These are phyloP conservation scores for Rhizophagus prolifer DNA, from an alignment of 192 early-diverging fungal species.

Conservation along the genomic window DNA sequence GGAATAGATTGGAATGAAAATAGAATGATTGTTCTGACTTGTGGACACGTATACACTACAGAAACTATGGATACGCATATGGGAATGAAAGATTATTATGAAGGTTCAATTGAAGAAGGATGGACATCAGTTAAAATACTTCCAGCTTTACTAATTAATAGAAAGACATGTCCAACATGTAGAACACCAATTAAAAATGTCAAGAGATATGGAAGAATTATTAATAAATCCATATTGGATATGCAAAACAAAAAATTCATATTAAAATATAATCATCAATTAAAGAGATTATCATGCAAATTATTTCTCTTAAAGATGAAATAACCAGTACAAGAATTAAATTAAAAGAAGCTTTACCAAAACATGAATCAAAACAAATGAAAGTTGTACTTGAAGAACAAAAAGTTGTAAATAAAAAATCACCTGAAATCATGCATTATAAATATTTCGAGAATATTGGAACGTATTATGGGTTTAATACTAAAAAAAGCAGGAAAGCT, in stretches of 20 bases:
- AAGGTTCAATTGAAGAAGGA: background rate
- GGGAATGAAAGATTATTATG: conserved; percentile 45
- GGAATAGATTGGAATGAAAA: conserved; percentile 41
- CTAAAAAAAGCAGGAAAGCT: no score
- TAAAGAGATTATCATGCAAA: background rate
- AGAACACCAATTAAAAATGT: conserved; percentile 14
- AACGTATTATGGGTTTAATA: no score
- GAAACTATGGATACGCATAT: conserved; percentile 51
- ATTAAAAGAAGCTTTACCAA: background rate
- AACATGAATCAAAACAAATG: background rate
- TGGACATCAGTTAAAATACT: conserved; percentile 5
- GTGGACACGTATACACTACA: conserved; percentile 54
- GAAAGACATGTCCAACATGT: conserved; percentile 19
- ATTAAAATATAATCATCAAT: background rate
- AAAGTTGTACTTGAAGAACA: no score
- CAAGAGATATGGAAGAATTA: conserved; percentile 21
- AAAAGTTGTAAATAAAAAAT: no score
- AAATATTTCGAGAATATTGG: no score
- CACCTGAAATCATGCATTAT: no score
- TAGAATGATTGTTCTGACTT: conserved; percentile 47
- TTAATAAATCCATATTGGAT: conserved; percentile 14
- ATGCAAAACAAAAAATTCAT: conserved; percentile 29
- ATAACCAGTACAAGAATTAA: background rate
- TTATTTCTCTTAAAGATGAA: background rate
- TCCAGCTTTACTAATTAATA: background rate